phyloP scores from a whole-genome alignment of 805 yeast species.

The Candida coquimbonensis region DNA sequence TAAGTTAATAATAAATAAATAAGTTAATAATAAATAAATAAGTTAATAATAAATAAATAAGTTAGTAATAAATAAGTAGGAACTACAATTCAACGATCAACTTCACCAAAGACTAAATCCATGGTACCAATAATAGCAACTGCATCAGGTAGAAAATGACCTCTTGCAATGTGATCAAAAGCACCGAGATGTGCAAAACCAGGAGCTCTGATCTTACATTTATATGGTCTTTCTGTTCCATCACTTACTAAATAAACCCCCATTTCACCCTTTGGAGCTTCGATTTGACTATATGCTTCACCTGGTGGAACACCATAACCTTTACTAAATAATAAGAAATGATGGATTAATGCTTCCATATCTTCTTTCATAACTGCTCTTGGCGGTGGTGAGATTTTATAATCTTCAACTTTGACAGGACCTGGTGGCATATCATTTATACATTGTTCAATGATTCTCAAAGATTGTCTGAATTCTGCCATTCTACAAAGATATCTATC shows the following conservation, averaged over 20 bases:
- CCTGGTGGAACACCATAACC: slow-evolving; percentile 88
- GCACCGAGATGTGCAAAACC: slow-evolving; percentile 89
- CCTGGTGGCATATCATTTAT: slow-evolving; percentile 89
- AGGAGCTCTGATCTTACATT: slow-evolving; percentile 92
- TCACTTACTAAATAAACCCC: slow-evolving; percentile 85
- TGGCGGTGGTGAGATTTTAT: slow-evolving; percentile 78
- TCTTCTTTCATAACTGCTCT: slow-evolving; percentile 80
- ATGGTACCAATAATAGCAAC: slow-evolving; percentile 92
- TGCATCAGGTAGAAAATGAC: slow-evolving; percentile 84
- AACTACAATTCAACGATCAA: slow-evolving; percentile 55
- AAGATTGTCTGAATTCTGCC: slow-evolving; percentile 88
- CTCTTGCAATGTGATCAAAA: slow-evolving; percentile 79
- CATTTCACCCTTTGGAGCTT: slow-evolving; percentile 95
- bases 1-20: too few relatives aligned
- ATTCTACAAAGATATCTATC: slow-evolving; percentile 84
- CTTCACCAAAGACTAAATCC: slow-evolving; percentile 94
- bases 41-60: slow-evolving; percentile 1
- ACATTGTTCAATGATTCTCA: slow-evolving; percentile 85
- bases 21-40: not conserved
- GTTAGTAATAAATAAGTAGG: not conserved
- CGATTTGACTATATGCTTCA: slow-evolving; percentile 86
- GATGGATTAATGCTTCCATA: slow-evolving; percentile 89
- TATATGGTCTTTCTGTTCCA: slow-evolving; percentile 85
- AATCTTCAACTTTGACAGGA: slow-evolving; percentile 86
- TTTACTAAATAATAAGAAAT: slow-evolving; percentile 79